Percentiles rank a stretch among this genome's conserved stretches.
These are phyloP conservation scores for Gaertneriomyces semiglobifer DNA, from an alignment of 192 early-diverging fungal species.

Conservation along the genomic window DNA sequence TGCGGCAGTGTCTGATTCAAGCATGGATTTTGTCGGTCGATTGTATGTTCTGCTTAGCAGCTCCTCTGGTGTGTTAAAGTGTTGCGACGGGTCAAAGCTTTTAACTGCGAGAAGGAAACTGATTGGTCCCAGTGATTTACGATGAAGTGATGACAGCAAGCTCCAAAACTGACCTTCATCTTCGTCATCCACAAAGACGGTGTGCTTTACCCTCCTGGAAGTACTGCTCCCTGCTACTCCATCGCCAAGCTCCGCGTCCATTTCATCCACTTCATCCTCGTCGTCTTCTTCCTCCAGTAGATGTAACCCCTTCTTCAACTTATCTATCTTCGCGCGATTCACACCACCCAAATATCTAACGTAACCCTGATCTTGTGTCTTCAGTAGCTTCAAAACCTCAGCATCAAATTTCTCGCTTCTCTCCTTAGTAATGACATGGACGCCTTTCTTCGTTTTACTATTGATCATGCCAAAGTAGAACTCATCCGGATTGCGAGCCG, in stretches of 20 bases:
- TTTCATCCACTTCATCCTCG: constrained; percentile 27
- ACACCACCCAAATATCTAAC: constrained; percentile 76
- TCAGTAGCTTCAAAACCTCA: constrained; percentile 78
- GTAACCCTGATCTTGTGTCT: constrained; percentile 91
- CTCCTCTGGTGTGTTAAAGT: constrained; percentile 79
- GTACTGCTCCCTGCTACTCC: constrained; percentile 21
- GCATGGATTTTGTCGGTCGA: constrained; percentile 56
- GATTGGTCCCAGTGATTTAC: not conserved
- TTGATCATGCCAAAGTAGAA: constrained; percentile 98
- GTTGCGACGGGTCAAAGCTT: constrained; percentile 71
- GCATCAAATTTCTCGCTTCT: constrained; percentile 66
- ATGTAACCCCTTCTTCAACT: constrained; percentile 67
- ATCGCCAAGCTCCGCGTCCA: constrained; percentile 20
- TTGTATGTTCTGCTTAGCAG: constrained; percentile 78
- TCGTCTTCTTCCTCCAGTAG: constrained; percentile 52
- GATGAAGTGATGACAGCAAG: no score
- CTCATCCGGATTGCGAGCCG: constrained; percentile 90
- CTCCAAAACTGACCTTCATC: constrained; percentile 33
- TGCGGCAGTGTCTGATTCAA: constrained; percentile 42
- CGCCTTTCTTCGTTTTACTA: constrained; percentile 77
- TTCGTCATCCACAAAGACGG: constrained; percentile 49
- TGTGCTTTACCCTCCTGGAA: constrained; percentile 29
- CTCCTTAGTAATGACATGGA: constrained; percentile 63
- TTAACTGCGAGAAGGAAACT: constrained; percentile 44
- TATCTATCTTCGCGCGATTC: constrained; percentile 74